phyloP scores from a whole-genome alignment of 2,329 filamentous ascomycete genomes.

The Neopestalotiopsis sp. region DNA sequence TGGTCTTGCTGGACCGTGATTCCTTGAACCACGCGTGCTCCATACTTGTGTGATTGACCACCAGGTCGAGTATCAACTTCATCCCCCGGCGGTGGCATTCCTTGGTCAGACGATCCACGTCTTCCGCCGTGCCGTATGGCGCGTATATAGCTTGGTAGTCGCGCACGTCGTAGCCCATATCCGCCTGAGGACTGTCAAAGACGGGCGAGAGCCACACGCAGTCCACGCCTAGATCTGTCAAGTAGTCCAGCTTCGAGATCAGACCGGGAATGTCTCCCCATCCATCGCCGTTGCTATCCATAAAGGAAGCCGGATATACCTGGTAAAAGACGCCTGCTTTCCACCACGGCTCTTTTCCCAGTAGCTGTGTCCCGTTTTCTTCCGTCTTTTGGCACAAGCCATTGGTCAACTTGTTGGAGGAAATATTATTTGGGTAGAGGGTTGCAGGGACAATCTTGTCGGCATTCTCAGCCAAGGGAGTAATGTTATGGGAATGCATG shows the following conservation, averaged over 20 bases:
- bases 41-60: conserved; percentile 71
- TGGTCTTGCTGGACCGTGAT: conserved; percentile 53
- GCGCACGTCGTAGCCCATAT: conserved; percentile 77
- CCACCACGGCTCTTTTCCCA: conserved; percentile 46
- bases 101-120: conserved; percentile 68
- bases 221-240: conserved; percentile 65
- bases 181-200: conserved; percentile 62
- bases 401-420: neutral
- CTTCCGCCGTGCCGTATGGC: conserved; percentile 69
- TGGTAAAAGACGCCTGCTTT: conserved; percentile 54
- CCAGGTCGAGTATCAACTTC: conserved; percentile 73
- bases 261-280: conserved; percentile 71
- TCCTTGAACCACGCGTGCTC: conserved; percentile 65
- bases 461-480: conserved; percentile 8
- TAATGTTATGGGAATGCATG: neutral
- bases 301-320: conserved; percentile 64
- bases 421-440: neutral
- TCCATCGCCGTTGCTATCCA: conserved; percentile 63
- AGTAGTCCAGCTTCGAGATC: conserved; percentile 67
- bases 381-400: neutral
- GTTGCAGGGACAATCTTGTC: neutral
- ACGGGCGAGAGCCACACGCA: conserved; percentile 64
- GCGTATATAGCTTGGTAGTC: conserved; percentile 71
- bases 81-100: conserved; percentile 64
- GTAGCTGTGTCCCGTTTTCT: neutral